Conservation (phyloP, 208 protist species). For the Spongospora subterranea region DNA sequence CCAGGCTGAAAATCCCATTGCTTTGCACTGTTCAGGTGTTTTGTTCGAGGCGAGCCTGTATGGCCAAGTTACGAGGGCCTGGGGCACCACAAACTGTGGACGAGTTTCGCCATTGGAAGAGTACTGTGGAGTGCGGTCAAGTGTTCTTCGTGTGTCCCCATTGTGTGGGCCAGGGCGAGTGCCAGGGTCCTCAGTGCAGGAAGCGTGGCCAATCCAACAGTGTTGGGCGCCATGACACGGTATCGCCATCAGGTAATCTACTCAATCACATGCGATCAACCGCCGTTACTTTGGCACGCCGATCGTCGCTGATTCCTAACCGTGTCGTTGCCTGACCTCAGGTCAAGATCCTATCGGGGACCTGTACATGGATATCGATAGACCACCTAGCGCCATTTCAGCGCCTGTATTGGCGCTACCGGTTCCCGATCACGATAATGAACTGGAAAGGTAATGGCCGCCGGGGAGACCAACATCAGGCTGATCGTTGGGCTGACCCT, state of each 20-base stretch:
- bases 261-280: too few relatives aligned
- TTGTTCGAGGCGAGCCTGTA: conserved; percentile 38
- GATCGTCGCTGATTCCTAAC: neutral
- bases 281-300: too few relatives aligned
- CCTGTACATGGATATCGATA: neutral
- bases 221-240: neutral
- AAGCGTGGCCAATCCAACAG: conserved; percentile 10
- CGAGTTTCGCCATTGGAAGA: conserved; percentile 45
- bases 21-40: conserved; percentile 13
- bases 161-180: conserved; percentile 29
- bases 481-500: neutral
- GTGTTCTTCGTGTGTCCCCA: conserved; percentile 52
- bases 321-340: neutral
- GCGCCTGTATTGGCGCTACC: neutral
- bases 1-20: neutral
- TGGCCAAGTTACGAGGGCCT: conserved; percentile 11
- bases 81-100: conserved; percentile 26
- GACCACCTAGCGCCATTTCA: neutral
- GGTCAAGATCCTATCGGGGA: too few relatives aligned
- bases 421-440: neutral
- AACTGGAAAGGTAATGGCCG: conserved; percentile 4
- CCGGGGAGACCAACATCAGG: too few relatives aligned
- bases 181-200: conserved; percentile 41
- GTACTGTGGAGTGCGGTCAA: neutral
- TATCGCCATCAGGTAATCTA: too few relatives aligned